A percentile compares a stretch with the other conserved stretches of the same genome.
These are phyloP conservation scores for Leccinum subgranulosum DNA, from an alignment of 768 basidiomycete species.

Conservation along the genomic window DNA sequence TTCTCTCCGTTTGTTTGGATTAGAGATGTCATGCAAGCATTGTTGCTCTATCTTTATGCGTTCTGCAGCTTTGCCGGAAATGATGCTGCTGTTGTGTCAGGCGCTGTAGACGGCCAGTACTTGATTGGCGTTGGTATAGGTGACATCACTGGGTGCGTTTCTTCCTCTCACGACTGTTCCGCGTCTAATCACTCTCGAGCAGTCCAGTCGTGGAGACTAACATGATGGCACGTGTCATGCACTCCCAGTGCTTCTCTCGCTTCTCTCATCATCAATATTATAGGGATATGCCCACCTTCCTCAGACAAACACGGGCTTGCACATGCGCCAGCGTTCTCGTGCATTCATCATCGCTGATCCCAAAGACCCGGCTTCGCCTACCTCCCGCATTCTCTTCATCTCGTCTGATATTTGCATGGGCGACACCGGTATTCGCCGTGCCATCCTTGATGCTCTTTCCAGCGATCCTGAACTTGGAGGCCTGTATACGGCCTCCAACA, in stretches of 20 bases:
- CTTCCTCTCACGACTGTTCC: neutral
- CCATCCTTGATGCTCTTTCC: slow-evolving; percentile 58
- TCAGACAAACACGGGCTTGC: slow-evolving; percentile 72
- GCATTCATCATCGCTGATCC: slow-evolving; percentile 68
- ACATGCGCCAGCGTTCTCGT: slow-evolving; percentile 76
- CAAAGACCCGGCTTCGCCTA: slow-evolving; percentile 31
- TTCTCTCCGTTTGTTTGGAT: slow-evolving; percentile 22
- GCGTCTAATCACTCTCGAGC: neutral
- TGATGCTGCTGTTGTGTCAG: slow-evolving; percentile 9
- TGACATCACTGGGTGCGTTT: slow-evolving; percentile 68
- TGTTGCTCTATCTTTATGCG: slow-evolving; percentile 42
- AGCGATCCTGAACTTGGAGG: slow-evolving; percentile 48
- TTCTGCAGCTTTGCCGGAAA: slow-evolving; percentile 37
- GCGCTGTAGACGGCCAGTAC: slow-evolving; percentile 17
- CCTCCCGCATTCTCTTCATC: slow-evolving; percentile 68
- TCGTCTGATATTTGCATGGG: slow-evolving; percentile 87
- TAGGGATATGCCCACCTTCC: slow-evolving; percentile 65
- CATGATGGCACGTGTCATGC: slow-evolving; percentile 57
- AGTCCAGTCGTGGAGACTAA: slow-evolving; percentile 81
- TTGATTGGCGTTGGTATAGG: slow-evolving; percentile 41
- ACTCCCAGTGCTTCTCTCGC: neutral
- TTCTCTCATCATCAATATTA: neutral
- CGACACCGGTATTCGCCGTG: slow-evolving; percentile 70
- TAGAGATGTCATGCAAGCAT: slow-evolving; percentile 37
- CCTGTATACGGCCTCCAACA: slow-evolving; percentile 65